Evolutionary conservation across 2,329 filamentous ascomycete species (phyloP).

Genomic region (Pyrenophora graminea): DNA sequence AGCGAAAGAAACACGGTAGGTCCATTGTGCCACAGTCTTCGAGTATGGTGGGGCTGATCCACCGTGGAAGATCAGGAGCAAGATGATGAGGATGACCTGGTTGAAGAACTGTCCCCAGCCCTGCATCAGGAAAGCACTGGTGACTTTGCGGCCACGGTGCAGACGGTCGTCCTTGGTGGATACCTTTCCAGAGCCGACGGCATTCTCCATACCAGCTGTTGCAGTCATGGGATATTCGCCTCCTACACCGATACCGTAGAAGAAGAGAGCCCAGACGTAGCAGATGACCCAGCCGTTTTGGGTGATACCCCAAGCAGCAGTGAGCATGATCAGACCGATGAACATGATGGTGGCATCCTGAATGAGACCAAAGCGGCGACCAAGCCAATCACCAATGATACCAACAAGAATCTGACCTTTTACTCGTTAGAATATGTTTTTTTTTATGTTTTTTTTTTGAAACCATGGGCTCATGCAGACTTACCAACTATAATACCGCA

Average conservation of each 20-base stretch:
- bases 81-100: conserved; percentile 83
- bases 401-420: conserved; percentile 76
- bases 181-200: conserved; percentile 80
- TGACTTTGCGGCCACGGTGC: conserved; percentile 94
- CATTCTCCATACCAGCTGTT: conserved; percentile 91
- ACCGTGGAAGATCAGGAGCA: conserved; percentile 87
- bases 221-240: conserved; percentile 97
- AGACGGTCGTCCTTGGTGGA: conserved; percentile 92
- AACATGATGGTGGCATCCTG: conserved; percentile 97
- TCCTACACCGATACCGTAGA: conserved; percentile 76
- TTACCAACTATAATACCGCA: conserved; percentile 83
- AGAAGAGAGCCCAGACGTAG: conserved; percentile 93
- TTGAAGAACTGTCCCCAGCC: conserved; percentile 97
- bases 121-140: conserved; percentile 96
- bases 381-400: conserved; percentile 78
- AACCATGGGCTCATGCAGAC: no score
- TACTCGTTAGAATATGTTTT: no score
- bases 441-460: no score
- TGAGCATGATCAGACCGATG: conserved; percentile 86
- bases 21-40: conserved; percentile 78
- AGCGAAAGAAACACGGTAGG: conserved; percentile 89
- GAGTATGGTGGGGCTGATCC: conserved; percentile 77
- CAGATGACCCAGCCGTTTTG: conserved; percentile 96
- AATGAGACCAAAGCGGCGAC: conserved; percentile 92
- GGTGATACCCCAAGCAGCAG: conserved; percentile 83